phyloP scores from a whole-genome alignment of 2,329 filamentous ascomycete genomes.

The Aspergillus sp. region DNA sequence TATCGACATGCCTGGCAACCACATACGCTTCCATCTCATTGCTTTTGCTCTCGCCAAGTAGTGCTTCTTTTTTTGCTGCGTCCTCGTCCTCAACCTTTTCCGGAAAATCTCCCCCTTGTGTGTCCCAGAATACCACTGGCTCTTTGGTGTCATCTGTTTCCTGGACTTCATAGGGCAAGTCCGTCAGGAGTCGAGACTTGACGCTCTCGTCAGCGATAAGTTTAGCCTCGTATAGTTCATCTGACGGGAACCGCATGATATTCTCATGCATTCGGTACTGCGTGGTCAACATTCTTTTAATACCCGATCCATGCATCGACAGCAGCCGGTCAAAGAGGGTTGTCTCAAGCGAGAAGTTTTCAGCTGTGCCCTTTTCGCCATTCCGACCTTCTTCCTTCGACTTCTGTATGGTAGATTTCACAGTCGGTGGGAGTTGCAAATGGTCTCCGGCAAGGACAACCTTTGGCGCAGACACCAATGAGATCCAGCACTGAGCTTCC shows the following conservation, averaged over 20 bases:
- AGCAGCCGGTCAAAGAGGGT: conserved; percentile 91
- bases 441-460: conserved; percentile 92
- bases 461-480: conserved; percentile 75
- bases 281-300: conserved; percentile 93
- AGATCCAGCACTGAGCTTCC: conserved; percentile 96
- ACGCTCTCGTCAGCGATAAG: conserved; percentile 80
- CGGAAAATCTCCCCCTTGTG: conserved; percentile 88
- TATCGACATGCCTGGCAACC: conserved; percentile 73
- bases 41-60: conserved; percentile 76
- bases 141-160: conserved; percentile 84
- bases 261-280: conserved; percentile 98
- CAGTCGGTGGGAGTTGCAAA: conserved; percentile 87
- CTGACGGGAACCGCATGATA: conserved; percentile 93
- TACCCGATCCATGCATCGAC: conserved; percentile 71
- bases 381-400: conserved; percentile 48
- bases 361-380: conserved; percentile 39
- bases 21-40: conserved; percentile 87
- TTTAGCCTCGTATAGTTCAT: conserved; percentile 79
- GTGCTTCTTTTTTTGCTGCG: conserved; percentile 51
- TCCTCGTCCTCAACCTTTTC: conserved; percentile 78
- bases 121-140: conserved; percentile 91
- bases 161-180: conserved; percentile 73
- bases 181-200: conserved; percentile 69
- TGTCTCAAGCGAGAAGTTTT: conserved; percentile 70
- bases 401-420: conserved; percentile 67